phyloP scores from a whole-genome alignment of 2,329 filamentous ascomycete genomes.

The Penicillium sp. region DNA sequence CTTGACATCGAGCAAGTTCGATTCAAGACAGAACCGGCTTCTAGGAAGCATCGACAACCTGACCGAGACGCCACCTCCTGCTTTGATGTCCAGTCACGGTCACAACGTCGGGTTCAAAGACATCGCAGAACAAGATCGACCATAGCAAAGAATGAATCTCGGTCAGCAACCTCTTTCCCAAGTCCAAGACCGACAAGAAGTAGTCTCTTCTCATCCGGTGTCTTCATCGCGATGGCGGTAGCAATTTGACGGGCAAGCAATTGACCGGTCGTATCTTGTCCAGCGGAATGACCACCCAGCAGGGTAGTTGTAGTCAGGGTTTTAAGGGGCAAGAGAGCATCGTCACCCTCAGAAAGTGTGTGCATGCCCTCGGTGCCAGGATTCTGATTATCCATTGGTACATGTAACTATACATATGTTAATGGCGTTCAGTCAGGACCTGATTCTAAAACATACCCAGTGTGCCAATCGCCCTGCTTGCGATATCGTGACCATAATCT shows the following conservation, averaged over 20 bases:
- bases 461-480: slow-evolving; percentile 82
- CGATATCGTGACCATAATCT: slow-evolving; percentile 82
- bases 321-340: slow-evolving; percentile 66
- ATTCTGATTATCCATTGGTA: slow-evolving; percentile 35
- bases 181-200: slow-evolving; percentile 59
- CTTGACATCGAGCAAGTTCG: not conserved
- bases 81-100: not conserved
- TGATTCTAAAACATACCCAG: slow-evolving; percentile 64
- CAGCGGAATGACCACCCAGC: slow-evolving; percentile 74
- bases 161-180: slow-evolving; percentile 43
- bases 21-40: not conserved
- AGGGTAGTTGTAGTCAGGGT: slow-evolving; percentile 84
- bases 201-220: slow-evolving; percentile 59
- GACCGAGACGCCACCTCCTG: not conserved
- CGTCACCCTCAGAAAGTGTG: slow-evolving; percentile 44
- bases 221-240: slow-evolving; percentile 68
- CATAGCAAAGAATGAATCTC: slow-evolving; percentile 43
- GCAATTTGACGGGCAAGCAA: slow-evolving; percentile 87
- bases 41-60: not conserved
- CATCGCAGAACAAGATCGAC: slow-evolving; percentile 45
- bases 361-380: slow-evolving; percentile 37
- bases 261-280: slow-evolving; percentile 79
- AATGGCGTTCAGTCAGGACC: slow-evolving; percentile 5
- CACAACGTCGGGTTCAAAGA: slow-evolving; percentile 24
- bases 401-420: slow-evolving; percentile 27